Conservation (phyloP, 805 yeast genomes). For the Ogataea henricii region DNA sequence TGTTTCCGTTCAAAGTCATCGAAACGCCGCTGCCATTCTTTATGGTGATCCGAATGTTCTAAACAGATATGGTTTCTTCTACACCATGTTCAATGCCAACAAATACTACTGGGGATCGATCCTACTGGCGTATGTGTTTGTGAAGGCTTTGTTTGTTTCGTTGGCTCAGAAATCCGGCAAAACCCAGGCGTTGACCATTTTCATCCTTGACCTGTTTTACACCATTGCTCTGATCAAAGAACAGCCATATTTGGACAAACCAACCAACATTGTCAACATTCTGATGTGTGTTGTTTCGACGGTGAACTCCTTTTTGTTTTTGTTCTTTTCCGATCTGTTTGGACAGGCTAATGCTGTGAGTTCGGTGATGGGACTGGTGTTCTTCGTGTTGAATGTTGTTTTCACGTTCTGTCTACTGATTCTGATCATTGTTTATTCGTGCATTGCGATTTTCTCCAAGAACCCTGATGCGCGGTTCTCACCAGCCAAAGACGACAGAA, state of each 20-base stretch:
- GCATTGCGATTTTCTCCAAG: conserved; percentile 66
- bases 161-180: conserved; percentile 81
- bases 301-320: conserved; percentile 78
- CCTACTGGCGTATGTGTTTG: conserved; percentile 56
- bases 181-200: conserved; percentile 75
- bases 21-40: conserved; percentile 84
- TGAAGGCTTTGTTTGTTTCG: conserved; percentile 73
- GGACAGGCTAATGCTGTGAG: conserved; percentile 77
- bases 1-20: conserved; percentile 56
- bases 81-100: conserved; percentile 82
- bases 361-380: conserved; percentile 90
- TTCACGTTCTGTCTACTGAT: conserved; percentile 75
- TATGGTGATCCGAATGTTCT: conserved; percentile 76
- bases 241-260: conserved; percentile 78
- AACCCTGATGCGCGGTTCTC: conserved; percentile 88
- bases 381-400: conserved; percentile 86
- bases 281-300: conserved; percentile 71
- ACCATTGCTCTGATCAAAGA: conserved; percentile 61
- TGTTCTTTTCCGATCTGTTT: conserved; percentile 83
- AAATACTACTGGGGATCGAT: conserved; percentile 84
- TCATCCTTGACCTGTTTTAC: conserved; percentile 73
- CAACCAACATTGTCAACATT: conserved; percentile 78
- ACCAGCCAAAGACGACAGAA: conserved; percentile 89
- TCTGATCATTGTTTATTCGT: conserved; percentile 65
- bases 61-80: conserved; percentile 83